phyloP scores from a whole-genome alignment of 257 asterid species.

The Gardenia jasminoides region DNA sequence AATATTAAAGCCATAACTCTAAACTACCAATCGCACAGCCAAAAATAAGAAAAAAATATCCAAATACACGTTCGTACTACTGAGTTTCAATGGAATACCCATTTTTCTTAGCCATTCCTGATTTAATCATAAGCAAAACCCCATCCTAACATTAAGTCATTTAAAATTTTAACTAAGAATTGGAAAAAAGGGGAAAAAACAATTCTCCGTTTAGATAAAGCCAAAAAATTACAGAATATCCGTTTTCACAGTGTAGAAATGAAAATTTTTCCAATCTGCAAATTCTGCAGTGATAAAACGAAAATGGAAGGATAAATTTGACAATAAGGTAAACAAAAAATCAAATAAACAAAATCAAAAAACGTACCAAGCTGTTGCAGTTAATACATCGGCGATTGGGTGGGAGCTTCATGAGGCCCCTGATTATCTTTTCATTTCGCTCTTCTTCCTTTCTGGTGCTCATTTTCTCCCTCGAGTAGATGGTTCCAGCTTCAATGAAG shows the following conservation, averaged over 20 bases:
- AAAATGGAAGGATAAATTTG: not conserved
- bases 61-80: not conserved
- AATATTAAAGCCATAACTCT: not conserved
- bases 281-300: not conserved
- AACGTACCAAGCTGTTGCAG: constrained; percentile 88
- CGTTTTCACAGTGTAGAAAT: not conserved
- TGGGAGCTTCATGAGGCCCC: constrained; percentile 97
- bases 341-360: not conserved
- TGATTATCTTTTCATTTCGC: constrained; percentile 84
- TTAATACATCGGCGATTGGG: constrained; percentile 96
- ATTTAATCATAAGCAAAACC: not conserved
- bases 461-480: constrained; percentile 35
- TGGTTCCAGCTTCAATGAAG: not conserved
- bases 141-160: not conserved
- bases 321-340: not conserved
- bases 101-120: not conserved
- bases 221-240: not conserved
- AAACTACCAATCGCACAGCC: not conserved
- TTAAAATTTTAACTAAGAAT: not conserved
- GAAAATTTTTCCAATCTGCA: not conserved
- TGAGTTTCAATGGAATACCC: too few species aligned
- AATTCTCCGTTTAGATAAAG: not conserved
- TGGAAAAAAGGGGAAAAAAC: too few species aligned
- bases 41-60: not conserved
- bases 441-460: constrained; percentile 77